These are phyloP conservation scores for Acorus gramineus DNA, from an alignment of 106 monocot genomes.

Conservation along the genomic window DNA sequence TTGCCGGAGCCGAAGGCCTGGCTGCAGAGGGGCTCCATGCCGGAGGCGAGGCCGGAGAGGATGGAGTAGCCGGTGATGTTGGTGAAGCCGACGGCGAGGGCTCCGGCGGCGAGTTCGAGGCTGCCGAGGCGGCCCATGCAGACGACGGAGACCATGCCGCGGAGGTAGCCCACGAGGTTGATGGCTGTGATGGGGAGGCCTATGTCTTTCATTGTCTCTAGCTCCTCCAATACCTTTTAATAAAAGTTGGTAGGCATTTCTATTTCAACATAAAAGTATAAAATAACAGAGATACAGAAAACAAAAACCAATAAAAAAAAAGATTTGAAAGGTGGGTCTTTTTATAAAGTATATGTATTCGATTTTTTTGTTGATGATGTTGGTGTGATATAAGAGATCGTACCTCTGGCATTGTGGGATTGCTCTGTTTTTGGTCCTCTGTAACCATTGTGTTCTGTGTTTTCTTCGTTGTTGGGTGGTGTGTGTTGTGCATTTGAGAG, in stretches of 20 bases:
- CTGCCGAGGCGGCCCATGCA: slow-evolving; percentile 14
- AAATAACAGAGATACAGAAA: too few relatives aligned
- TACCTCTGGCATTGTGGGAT: slow-evolving; percentile 26
- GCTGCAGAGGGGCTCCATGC: background rate
- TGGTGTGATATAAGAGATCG: background rate
- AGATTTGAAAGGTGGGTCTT: too few relatives aligned
- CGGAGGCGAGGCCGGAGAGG: slow-evolving; percentile 5
- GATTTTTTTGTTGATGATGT: background rate
- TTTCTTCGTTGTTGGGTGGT: background rate
- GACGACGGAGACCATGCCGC: slow-evolving; percentile 41
- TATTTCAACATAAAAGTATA: too few relatives aligned
- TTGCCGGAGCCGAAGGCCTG: slow-evolving; percentile 15
- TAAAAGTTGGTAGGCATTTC: too few relatives aligned
- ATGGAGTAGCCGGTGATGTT: background rate
- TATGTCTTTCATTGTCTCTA: slow-evolving; percentile 30
- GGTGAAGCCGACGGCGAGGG: background rate
- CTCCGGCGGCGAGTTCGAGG: background rate
- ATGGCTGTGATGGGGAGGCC: slow-evolving; percentile 29
- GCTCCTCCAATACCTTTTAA: slow-evolving; percentile 33
- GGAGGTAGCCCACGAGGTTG: slow-evolving; percentile 40
- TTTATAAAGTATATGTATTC: too few relatives aligned
- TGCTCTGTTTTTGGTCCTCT: slow-evolving; percentile 4
- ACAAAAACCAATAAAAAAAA: too few relatives aligned
- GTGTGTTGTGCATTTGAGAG: too few relatives aligned
- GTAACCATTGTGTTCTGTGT: slow-evolving; percentile 5